These are phyloP conservation scores for Xerocomus spinulosus DNA, from an alignment of 768 basidiomycete genomes.

Conservation along the genomic window DNA sequence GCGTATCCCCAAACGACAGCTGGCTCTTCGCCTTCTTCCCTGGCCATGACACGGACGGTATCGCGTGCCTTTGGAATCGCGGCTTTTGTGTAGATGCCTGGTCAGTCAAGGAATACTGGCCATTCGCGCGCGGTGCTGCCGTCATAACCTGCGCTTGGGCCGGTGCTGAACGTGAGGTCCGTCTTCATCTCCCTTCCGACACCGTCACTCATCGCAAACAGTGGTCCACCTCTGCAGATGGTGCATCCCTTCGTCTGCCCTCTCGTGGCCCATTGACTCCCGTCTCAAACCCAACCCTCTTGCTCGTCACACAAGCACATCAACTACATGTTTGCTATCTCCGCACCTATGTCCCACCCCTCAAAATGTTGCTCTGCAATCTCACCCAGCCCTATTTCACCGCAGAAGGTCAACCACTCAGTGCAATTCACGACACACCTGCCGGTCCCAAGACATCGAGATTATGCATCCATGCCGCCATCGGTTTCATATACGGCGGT, in stretches of 20 bases:
- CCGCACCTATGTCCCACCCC: constrained; percentile 38
- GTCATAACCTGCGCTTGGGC: constrained; percentile 64
- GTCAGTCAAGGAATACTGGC: constrained; percentile 55
- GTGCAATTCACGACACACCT: constrained; percentile 28
- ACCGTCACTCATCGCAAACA: constrained; percentile 23
- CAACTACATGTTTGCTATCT: constrained; percentile 52
- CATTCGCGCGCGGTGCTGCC: constrained; percentile 46
- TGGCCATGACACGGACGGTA: constrained; percentile 48
- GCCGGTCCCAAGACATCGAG: constrained; percentile 37
- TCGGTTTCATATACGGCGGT: constrained; percentile 62
- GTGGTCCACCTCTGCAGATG: constrained; percentile 50
- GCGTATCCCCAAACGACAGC: constrained; percentile 51
- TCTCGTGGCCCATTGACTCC: constrained; percentile 53
- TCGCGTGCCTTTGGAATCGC: constrained; percentile 63
- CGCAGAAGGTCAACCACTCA: constrained; percentile 31
- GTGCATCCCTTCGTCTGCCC: constrained; percentile 52
- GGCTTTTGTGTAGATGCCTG: constrained; percentile 59
- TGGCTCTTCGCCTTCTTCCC: constrained; percentile 79
- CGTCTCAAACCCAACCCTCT: constrained; percentile 48
- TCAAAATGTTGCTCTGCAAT: constrained; percentile 48
- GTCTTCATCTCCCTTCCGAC: neutral
- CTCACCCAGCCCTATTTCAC: constrained; percentile 39
- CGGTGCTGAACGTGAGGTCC: constrained; percentile 56
- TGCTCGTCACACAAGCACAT: constrained; percentile 64
- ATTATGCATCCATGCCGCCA: constrained; percentile 53